These are phyloP conservation scores for Russula vinacea DNA, from an alignment of 768 basidiomycete genomes.

Conservation along the genomic window DNA sequence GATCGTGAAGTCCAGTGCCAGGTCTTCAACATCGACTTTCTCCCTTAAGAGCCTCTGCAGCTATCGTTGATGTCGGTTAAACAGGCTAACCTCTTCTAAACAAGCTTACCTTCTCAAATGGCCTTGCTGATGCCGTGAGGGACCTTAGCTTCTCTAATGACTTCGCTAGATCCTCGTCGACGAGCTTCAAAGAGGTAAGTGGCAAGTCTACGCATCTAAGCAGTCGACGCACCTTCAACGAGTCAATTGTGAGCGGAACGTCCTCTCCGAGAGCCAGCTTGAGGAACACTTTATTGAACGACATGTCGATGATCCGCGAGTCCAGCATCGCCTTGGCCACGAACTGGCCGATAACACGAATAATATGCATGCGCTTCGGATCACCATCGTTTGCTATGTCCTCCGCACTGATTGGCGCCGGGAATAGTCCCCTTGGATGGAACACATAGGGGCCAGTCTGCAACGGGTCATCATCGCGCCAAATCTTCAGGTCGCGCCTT, in stretches of 20 bases:
- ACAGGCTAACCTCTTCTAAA: background rate
- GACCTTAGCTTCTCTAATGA: constrained; percentile 78
- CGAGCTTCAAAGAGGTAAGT: constrained; percentile 47
- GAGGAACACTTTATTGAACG: constrained; percentile 93
- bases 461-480: constrained; percentile 78
- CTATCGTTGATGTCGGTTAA: constrained; percentile 16
- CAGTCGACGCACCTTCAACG: constrained; percentile 59
- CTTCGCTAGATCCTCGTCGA: constrained; percentile 81
- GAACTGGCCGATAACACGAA: constrained; percentile 91
- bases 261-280: constrained; percentile 86
- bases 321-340: constrained; percentile 96
- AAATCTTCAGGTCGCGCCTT: constrained; percentile 79
- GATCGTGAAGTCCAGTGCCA: constrained; percentile 93
- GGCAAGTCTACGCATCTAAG: background rate
- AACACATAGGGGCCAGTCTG: constrained; percentile 69
- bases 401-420: constrained; percentile 71
- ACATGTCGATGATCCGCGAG: constrained; percentile 94
- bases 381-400: constrained; percentile 70
- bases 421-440: constrained; percentile 84
- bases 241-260: constrained; percentile 77
- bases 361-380: constrained; percentile 79
- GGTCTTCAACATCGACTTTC: constrained; percentile 72
- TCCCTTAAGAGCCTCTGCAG: constrained; percentile 46
- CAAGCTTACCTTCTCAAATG: constrained; percentile 40
- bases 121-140: constrained; percentile 48